A percentile compares a stretch with the other conserved stretches of the same genome.
Evolutionary conservation across 2,329 filamentous ascomycete species (phyloP).

Genomic region (Colletotrichum falcatum): DNA sequence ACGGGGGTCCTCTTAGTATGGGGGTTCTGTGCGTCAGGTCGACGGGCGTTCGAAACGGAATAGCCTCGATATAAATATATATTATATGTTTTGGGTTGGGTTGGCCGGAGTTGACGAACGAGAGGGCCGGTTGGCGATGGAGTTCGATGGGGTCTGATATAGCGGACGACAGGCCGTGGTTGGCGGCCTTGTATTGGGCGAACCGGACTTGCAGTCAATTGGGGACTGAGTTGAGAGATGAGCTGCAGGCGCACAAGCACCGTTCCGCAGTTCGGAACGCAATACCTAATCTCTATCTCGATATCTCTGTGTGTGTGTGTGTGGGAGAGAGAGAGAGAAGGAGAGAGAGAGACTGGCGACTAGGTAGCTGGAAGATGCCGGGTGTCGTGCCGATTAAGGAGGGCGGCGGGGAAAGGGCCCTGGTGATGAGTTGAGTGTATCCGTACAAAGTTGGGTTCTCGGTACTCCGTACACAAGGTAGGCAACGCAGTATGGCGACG

Average conservation of each 20-base stretch:
- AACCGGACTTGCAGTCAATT: background rate
- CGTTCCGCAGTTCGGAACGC: background rate
- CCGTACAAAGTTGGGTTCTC: too few relatives aligned
- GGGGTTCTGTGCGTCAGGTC: conserved; percentile 41
- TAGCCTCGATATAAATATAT: conserved; percentile 41
- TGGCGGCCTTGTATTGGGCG: conserved; percentile 8
- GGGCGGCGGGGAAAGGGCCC: conserved; percentile 4
- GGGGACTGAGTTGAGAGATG: conserved; percentile 14
- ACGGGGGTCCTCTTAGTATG: conserved; percentile 20
- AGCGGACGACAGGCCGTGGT: background rate
- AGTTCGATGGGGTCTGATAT: conserved; percentile 10
- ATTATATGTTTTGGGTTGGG: conserved; percentile 22
- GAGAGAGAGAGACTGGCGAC: too few relatives aligned
- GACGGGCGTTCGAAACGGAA: conserved; percentile 37
- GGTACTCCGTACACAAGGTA: too few relatives aligned
- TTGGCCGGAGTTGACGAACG: background rate
- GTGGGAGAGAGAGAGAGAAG: too few relatives aligned
- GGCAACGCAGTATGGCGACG: conserved; percentile 25
- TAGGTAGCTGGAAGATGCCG: conserved; percentile 2
- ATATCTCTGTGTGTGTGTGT: background rate
- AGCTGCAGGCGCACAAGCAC: conserved; percentile 37
- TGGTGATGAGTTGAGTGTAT: conserved; percentile 10
- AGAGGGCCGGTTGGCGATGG: background rate
- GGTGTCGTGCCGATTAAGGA: conserved; percentile 1
- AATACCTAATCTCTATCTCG: background rate